These are phyloP conservation scores for Dictyostelium capitatum DNA, from an alignment of 78 protist genomes.

Conservation along the genomic window DNA sequence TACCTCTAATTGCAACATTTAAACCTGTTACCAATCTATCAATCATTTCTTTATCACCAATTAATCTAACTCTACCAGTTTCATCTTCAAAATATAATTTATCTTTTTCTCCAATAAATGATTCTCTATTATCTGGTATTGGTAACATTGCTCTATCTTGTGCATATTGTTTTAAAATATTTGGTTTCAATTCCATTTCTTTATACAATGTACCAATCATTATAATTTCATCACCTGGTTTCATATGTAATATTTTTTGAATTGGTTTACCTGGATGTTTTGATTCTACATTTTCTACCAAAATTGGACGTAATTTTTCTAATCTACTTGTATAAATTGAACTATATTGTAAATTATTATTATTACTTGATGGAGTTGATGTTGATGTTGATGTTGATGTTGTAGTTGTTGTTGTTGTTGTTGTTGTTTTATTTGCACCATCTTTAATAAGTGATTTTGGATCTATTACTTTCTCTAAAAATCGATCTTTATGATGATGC, in stretches of 20 bases:
- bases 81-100: conserved; percentile 79
- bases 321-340: conserved; percentile 41
- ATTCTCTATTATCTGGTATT: conserved; percentile 41
- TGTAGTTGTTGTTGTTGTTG: background rate
- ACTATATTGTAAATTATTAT: conserved; percentile 26
- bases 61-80: conserved; percentile 76
- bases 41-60: conserved; percentile 39
- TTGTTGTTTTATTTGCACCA: background rate
- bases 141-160: conserved; percentile 73
- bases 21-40: conserved; percentile 67
- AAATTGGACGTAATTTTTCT: conserved; percentile 49
- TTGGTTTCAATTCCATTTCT: conserved; percentile 79
- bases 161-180: conserved; percentile 71
- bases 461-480: background rate
- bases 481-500: conserved; percentile 11
- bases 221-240: conserved; percentile 68
- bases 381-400: background rate
- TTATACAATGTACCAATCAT: conserved; percentile 79
- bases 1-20: conserved; percentile 77
- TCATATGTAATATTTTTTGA: conserved; percentile 69
- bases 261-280: conserved; percentile 1
- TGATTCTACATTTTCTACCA: background rate
- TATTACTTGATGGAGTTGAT: too few relatives aligned
- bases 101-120: conserved; percentile 43
- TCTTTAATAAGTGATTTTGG: background rate